Evolutionary conservation across 1,139 yeast species (phyloP).

Genomic region (Casaregolazyma lundiana): DNA sequence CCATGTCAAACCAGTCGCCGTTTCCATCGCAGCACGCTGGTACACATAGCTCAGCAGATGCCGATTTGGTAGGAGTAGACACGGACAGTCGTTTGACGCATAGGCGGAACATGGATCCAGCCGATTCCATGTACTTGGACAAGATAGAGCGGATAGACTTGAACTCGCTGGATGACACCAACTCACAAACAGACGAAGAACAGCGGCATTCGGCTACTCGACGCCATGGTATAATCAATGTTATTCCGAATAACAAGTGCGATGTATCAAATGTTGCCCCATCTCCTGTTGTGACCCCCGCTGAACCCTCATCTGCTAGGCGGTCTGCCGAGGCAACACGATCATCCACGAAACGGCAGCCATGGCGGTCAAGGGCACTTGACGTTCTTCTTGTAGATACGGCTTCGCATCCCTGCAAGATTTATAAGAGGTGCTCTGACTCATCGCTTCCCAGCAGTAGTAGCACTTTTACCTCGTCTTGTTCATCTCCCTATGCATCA

Average conservation of each 20-base stretch:
- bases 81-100: background rate
- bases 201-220: background rate
- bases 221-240: background rate
- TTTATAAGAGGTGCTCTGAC: slow-evolving; percentile 10
- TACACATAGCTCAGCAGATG: background rate
- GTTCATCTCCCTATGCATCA: slow-evolving; percentile 4
- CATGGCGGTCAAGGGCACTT: slow-evolving; percentile 10
- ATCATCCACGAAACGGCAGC: slow-evolving; percentile 5
- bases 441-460: background rate
- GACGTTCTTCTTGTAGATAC: slow-evolving; percentile 5
- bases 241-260: background rate
- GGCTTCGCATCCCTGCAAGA: slow-evolving; percentile 8
- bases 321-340: background rate
- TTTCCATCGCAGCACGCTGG: background rate
- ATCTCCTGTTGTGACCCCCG: background rate
- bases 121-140: background rate
- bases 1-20: background rate
- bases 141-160: background rate
- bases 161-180: background rate
- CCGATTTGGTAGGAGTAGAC: background rate
- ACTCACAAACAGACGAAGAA: background rate
- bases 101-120: background rate
- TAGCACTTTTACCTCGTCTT: slow-evolving; percentile 6
- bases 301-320: background rate
- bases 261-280: background rate